Evolutionary conservation across 2,329 filamentous ascomycete species (phyloP), one percentile per base, ranked within the genome.

Genomic region (Aspergillus sp.): DNA sequence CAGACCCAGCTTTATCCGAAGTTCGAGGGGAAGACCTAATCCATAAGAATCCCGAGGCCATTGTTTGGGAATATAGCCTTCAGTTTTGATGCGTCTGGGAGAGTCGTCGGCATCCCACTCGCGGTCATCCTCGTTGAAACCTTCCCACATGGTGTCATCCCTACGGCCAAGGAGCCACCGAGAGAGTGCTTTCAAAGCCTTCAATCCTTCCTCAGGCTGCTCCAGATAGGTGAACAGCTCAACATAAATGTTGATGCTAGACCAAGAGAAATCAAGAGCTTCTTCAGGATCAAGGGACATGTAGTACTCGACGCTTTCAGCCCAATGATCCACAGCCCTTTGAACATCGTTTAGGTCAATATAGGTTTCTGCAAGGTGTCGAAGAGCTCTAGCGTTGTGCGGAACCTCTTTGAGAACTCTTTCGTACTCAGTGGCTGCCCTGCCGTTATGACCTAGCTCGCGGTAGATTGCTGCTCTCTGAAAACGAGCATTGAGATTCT

Each of bases 61-160:
- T 36, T 66, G 67, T 3, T 69, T 75, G 5, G 75, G 70, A 7
- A 74, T 66, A 60, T 86, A 95, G 1, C 77, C 77, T 2, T 77
- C 65, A 5, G 87, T 76, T 45, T 76, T 66, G 2, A 72, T 64
- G 45, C 90, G 82, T 48, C 93, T 73, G 9, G 78, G 83, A 13
- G 77, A 73, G 58, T 89, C 81, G 36, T 83, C 77, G 5, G 78
- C 67, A 62, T 98, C 93, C 81, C 90, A 98, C 67, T 98, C 93
- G 44, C 90, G 78, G 62, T 95, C 90, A 60, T 96, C 88, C 5
- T 79, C 73, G 28, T 77, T 72, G 51, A 78, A 75, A 7, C 75
- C 62, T 45, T 94, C 85, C 93, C 93, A 98, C 57, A 82, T 88
- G 1, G 59, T 65, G 62, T 98, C 90, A 5, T 78, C 71, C 31